Evolutionary conservation across 2,329 filamentous ascomycete genomes (phyloP).

Genomic region (Lachnellula subtilissima): DNA sequence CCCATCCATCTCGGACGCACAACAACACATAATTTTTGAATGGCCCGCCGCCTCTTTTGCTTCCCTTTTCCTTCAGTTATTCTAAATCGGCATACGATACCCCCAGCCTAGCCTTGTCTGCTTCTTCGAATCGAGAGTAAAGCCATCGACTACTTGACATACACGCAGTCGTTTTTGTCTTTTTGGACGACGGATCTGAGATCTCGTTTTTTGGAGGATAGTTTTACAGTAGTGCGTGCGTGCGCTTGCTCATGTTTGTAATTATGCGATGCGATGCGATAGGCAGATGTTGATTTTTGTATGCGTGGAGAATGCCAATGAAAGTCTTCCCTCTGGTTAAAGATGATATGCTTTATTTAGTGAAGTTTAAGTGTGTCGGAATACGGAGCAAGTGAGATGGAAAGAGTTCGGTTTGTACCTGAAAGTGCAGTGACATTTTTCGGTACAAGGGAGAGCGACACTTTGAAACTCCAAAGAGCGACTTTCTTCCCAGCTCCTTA

Average conservation of each 20-base stretch:
- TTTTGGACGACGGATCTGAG: conserved; percentile 4
- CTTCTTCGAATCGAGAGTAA: background rate
- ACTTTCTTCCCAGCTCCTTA: too few species aligned
- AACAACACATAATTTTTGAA: background rate
- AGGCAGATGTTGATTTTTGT: background rate
- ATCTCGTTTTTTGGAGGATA: background rate
- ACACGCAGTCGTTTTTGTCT: background rate
- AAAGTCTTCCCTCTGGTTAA: background rate
- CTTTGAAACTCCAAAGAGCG: too few species aligned
- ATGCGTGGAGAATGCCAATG: conserved; percentile 2
- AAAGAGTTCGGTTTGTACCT: too few species aligned
- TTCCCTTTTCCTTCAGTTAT: conserved; percentile 1
- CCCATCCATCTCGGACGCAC: background rate
- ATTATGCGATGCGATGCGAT: background rate
- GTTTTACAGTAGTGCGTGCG: background rate
- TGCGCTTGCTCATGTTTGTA: conserved; percentile 1
- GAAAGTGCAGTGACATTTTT: too few species aligned
- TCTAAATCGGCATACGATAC: conserved; percentile 14
- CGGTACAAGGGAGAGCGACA: too few species aligned
- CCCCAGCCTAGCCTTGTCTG: conserved; percentile 6
- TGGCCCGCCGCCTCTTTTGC: background rate
- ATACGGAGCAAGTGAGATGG: too few species aligned
- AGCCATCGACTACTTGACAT: background rate
- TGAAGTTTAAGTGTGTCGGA: too few species aligned
- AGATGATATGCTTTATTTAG: background rate